Evolutionary conservation across 1,284 basidiomycete species (phyloP), one percentile per base, ranked within the genome.

Genomic region (Puccinia triticina): DNA sequence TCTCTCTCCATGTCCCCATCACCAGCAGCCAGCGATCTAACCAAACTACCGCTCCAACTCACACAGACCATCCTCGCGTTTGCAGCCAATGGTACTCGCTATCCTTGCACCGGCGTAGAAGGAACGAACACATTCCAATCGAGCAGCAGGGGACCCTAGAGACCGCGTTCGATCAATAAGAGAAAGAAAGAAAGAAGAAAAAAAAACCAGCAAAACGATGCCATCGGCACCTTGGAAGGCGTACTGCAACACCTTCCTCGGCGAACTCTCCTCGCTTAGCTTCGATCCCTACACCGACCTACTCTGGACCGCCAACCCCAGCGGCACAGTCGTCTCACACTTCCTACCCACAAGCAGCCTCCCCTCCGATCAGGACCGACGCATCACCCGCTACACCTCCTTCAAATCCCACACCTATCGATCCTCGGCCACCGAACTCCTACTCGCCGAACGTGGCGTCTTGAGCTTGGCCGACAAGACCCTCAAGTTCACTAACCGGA

Each of bases 231-330:
- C 76, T 23, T 82, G 81, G 81, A 61, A 71, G 53, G 50, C 81
- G 4, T 77, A 69, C 74, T 46, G 34, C 12, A 67, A 37, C 34
- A 77, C 64, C 23, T 82, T 82, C 66, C 21, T 82, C 21, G 73
- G 73, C 34, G 48, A 67, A 29, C 43, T 57, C 23, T 69, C 92
- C 29, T 90, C 93, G 0, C 89, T 98, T 83, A 90, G 92, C 3
- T 95, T 98, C 86, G 96, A 98, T 88, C 92, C 94, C 8, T 92
- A 93, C 61, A 93, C 93, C 0, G 95, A 98, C 87, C 91, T 93
- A 18, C 89, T 98, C 53, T 97, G 95, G 95, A 90, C 92, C 71
- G 96, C 95, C 66, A 90, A 91, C 26, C 91, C 91, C 77, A 88
- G 90, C 55, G 96, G 96, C 10, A 89, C 90, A 83, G 90, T 97